These are phyloP conservation scores for Penicillium sp. DNA, from an alignment of 2,329 filamentous ascomycete species.

Conservation along the genomic window DNA sequence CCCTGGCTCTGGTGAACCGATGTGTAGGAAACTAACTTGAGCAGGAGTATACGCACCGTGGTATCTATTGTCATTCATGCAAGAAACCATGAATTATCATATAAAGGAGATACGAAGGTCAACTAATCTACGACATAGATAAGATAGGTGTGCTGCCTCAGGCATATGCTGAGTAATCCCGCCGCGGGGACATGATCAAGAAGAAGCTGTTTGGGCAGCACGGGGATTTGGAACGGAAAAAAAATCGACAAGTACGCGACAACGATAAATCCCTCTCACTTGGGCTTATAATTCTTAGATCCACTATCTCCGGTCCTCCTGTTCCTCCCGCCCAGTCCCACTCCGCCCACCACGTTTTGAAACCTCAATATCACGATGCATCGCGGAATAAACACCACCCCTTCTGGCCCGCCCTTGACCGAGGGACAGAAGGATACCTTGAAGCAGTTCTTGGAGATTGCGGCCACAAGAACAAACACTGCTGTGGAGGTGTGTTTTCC, in stretches of 20 bases:
- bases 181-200: background rate
- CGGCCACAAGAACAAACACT: background rate
- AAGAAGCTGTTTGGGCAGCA: background rate
- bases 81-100: background rate
- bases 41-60: background rate
- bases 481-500: background rate
- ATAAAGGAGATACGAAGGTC: background rate
- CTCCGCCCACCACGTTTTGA: background rate
- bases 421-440: background rate
- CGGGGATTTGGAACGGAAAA: background rate
- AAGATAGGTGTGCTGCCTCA: conserved; percentile 3
- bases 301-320: background rate
- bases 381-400: background rate
- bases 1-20: too few species aligned
- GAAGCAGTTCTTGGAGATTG: background rate
- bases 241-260: background rate
- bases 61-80: background rate
- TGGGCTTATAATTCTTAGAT: background rate
- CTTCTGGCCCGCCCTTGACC: background rate
- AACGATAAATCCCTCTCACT: background rate
- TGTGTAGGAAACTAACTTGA: background rate
- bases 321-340: background rate
- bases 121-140: background rate
- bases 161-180: conserved; percentile 6
- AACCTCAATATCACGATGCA: background rate